phyloP scores from a whole-genome alignment of 2,329 filamentous ascomycete species.

The Paecilomyces variotii region DNA sequence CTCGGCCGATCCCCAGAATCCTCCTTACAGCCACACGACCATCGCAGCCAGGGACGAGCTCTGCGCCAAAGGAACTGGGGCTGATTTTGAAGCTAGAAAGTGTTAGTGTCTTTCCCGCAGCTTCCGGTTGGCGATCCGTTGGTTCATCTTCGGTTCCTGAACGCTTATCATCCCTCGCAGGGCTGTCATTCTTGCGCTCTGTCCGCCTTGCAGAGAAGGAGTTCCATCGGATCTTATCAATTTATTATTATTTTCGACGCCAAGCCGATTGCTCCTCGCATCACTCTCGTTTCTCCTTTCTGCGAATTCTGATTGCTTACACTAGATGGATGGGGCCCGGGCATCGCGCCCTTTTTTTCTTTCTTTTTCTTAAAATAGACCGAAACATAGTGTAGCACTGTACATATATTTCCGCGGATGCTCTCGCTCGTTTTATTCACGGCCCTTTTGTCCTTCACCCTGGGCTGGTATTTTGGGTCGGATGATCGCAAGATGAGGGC shows the following conservation, averaged over 20 bases:
- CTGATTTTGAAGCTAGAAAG: background rate
- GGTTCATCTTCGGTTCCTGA: background rate
- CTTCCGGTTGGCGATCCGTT: background rate
- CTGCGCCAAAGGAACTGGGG: background rate
- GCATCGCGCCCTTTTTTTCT: background rate
- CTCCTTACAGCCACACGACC: background rate
- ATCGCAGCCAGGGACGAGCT: background rate
- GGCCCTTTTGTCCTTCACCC: background rate
- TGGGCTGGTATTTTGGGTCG: background rate
- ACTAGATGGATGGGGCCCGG: background rate
- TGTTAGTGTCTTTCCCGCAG: background rate
- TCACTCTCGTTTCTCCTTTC: background rate
- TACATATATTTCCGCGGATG: background rate
- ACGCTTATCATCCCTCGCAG: background rate
- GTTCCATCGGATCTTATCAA: background rate
- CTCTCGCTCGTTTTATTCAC: background rate
- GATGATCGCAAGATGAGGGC: background rate
- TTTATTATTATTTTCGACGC: background rate
- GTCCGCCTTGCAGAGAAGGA: background rate
- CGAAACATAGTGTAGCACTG: background rate
- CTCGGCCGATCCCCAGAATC: background rate
- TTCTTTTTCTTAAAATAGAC: background rate
- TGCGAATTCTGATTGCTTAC: background rate
- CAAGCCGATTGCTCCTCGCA: background rate
- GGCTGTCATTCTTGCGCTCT: background rate